These are phyloP conservation scores for Flaveria ramosissima DNA, from an alignment of 129 eudicot species.

Conservation along the genomic window DNA sequence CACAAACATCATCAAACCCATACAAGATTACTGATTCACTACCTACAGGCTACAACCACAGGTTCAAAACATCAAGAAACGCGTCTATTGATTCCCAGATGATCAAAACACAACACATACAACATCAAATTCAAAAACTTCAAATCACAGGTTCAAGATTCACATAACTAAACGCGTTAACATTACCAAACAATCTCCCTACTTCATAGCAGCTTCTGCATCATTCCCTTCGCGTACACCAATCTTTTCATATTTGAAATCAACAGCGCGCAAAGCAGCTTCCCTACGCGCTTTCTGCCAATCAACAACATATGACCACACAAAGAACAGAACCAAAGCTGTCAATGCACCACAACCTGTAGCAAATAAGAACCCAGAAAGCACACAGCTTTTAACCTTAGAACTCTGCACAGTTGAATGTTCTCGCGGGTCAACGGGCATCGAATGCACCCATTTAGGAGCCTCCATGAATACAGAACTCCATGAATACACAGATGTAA, in stretches of 20 bases:
- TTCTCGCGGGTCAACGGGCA: conserved; percentile 45
- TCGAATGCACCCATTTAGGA: conserved; percentile 64
- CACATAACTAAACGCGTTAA: background rate
- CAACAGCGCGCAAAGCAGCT: background rate
- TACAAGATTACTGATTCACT: background rate
- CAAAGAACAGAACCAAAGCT: conserved; percentile 44
- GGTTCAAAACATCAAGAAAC: conserved; percentile 15
- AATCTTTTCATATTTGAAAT: background rate
- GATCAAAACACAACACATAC: too few relatives aligned
- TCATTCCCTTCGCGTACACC: background rate
- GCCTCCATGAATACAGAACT: conserved; percentile 41
- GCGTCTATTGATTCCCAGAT: background rate
- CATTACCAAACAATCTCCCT: background rate
- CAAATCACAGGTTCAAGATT: background rate
- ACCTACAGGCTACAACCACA: background rate
- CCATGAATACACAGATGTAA: conserved; percentile 58
- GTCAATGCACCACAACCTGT: conserved; percentile 61
- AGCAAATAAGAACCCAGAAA: conserved; percentile 46
- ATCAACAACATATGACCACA: background rate
- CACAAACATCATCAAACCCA: conserved; percentile 9
- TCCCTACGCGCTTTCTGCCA: background rate
- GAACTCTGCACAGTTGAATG: conserved; percentile 19
- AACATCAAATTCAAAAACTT: background rate
- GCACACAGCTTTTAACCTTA: conserved; percentile 39
- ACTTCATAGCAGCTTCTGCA: background rate